phyloP scores from a whole-genome alignment of 148 eudicot genomes.

The Chenopodium quinoa region DNA sequence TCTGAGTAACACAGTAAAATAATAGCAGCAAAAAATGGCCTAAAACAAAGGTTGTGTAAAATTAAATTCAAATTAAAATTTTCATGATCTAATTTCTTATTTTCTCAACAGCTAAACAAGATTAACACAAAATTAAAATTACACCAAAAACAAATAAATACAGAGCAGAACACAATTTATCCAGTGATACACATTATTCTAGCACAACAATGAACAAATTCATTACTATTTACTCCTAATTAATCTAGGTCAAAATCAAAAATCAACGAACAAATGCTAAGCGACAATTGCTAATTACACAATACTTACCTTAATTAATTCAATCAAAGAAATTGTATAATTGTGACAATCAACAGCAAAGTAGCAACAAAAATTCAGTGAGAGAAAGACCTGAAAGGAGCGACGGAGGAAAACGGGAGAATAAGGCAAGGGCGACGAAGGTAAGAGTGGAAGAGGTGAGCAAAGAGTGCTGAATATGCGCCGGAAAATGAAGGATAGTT shows the following conservation, averaged over 20 bases:
- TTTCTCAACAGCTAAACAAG: neutral
- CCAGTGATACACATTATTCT: neutral
- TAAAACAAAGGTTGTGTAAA: too few species aligned
- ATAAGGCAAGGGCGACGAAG: conserved; percentile 63
- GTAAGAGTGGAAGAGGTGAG: conserved; percentile 63
- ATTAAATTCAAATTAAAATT: too few species aligned
- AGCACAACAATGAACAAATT: neutral
- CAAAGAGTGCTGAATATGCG: conserved; percentile 78
- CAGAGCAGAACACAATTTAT: too few species aligned
- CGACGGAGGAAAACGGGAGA: conserved; percentile 75
- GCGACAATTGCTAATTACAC: neutral
- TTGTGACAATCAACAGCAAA: neutral
- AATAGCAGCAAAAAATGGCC: neutral
- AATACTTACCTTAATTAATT: neutral
- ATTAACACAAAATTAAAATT: neutral
- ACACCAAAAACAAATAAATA: too few species aligned
- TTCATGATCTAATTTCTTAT: neutral
- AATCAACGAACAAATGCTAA: neutral
- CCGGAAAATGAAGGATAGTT: conserved; percentile 90
- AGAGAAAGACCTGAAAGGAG: conserved; percentile 62
- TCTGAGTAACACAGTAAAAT: too few species aligned
- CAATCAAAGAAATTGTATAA: neutral
- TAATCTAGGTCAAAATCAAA: neutral
- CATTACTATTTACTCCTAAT: neutral
- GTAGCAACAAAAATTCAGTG: neutral